Evolutionary conservation across 257 asterid species (phyloP).

Genomic region (Ilex aquifolium): DNA sequence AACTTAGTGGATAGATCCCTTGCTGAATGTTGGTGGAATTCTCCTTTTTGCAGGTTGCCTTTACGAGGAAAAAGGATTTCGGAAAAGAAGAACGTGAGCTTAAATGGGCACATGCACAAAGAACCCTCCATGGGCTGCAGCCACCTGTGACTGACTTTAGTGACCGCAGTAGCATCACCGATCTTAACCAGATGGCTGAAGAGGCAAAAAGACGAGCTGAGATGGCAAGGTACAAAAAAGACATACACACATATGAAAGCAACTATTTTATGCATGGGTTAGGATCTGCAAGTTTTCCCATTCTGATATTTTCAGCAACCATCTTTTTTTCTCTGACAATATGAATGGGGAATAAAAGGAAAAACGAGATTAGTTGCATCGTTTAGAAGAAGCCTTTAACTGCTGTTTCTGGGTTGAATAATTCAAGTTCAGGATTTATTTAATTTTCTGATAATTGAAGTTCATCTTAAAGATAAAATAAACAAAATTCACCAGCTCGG

Average conservation of each 20-base stretch:
- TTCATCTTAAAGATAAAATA: too few relatives aligned
- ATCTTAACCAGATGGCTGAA: slow-evolving; percentile 60
- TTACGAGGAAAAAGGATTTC: slow-evolving; percentile 56
- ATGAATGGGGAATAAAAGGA: too few relatives aligned
- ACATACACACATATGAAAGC: too few relatives aligned
- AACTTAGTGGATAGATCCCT: background rate
- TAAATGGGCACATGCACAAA: slow-evolving; percentile 63
- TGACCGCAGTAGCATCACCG: slow-evolving; percentile 32
- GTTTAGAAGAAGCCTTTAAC: background rate
- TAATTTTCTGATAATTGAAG: too few relatives aligned
- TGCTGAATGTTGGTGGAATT: background rate
- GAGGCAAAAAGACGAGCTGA: slow-evolving; percentile 67
- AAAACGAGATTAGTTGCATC: background rate
- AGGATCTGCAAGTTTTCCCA: too few relatives aligned
- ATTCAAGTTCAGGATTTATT: too few relatives aligned
- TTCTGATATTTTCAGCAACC: too few relatives aligned
- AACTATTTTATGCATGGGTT: too few relatives aligned
- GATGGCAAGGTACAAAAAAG: slow-evolving; percentile 46
- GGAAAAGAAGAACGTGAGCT: slow-evolving; percentile 68
- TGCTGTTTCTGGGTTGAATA: too few relatives aligned
- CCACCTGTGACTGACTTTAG: slow-evolving; percentile 36
- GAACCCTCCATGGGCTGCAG: slow-evolving; percentile 65
- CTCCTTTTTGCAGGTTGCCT: slow-evolving; percentile 28
- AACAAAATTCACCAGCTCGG: too few relatives aligned
- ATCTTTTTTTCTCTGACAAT: too few relatives aligned